Conservation (phyloP, 257 asterid species). For the Avicennia marina region DNA sequence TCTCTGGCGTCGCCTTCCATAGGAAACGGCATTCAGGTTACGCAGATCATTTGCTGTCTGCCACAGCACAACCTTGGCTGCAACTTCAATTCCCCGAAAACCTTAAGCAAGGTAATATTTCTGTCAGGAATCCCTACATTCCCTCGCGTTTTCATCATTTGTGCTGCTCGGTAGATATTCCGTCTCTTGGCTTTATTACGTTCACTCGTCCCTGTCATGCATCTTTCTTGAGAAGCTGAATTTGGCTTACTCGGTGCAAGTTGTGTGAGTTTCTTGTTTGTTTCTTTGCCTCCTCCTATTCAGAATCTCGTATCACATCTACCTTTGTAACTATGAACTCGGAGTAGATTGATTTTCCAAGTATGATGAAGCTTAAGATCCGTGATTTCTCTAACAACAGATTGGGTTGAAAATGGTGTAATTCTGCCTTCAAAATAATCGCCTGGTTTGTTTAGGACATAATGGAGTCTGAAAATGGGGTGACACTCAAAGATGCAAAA, state of each 20-base stretch:
- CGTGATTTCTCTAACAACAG: too few species aligned
- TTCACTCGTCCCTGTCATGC: too few species aligned
- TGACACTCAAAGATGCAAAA: slow-evolving; percentile 41
- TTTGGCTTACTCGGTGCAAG: too few species aligned
- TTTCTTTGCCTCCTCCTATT: too few species aligned
- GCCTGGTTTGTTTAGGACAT: slow-evolving; percentile 7
- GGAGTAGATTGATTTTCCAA: too few species aligned
- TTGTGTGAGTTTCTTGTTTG: background rate
- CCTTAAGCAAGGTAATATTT: slow-evolving; percentile 12
- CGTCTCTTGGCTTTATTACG: too few species aligned
- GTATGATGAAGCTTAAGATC: background rate
- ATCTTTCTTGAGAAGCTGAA: too few species aligned
- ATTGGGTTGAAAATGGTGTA: background rate
- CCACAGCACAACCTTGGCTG: background rate
- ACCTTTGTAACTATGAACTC: too few species aligned
- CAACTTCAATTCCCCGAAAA: background rate
- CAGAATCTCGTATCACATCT: too few species aligned
- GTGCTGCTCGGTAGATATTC: too few species aligned
- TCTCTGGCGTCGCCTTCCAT: background rate
- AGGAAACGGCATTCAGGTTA: slow-evolving; percentile 18
- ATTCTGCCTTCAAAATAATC: background rate
- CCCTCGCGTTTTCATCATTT: too few species aligned
- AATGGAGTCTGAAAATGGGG: slow-evolving; percentile 51
- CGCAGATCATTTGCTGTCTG: background rate
- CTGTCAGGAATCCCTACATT: background rate